Evolutionary conservation across 805 yeast genomes (phyloP).

Genomic region (Yamadazyma olivae): DNA sequence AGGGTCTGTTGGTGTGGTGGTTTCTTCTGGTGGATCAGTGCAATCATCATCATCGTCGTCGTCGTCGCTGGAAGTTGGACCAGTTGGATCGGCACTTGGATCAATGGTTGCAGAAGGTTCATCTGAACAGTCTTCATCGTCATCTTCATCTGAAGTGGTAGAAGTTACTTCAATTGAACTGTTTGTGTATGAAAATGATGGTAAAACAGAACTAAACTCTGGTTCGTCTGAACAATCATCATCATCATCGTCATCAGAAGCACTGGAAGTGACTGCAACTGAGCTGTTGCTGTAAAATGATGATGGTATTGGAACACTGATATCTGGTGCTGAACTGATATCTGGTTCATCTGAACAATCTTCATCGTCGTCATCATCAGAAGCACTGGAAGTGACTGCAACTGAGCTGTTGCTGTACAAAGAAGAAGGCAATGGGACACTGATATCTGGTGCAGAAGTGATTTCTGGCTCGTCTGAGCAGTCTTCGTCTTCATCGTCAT

Average conservation of each 20-base stretch:
- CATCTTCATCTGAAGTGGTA: conserved; percentile 8
- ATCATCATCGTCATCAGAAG: conserved; percentile 9
- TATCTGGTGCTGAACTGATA: neutral
- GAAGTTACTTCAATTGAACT: neutral
- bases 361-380: conserved; percentile 5
- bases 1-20: conserved; percentile 2
- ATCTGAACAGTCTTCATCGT: conserved; percentile 12
- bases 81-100: neutral
- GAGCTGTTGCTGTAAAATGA: neutral
- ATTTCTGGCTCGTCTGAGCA: conserved; percentile 5
- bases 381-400: neutral
- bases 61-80: conserved; percentile 6
- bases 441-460: neutral
- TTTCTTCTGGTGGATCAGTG: conserved; percentile 4
- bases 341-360: conserved; percentile 6
- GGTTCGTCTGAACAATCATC: conserved; percentile 15
- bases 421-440: neutral
- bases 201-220: neutral
- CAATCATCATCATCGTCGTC: conserved; percentile 12
- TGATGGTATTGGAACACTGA: neutral
- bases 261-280: conserved; percentile 1
- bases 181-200: neutral
- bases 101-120: neutral
- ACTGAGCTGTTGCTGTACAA: neutral
- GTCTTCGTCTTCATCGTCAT: conserved; percentile 6